Evolutionary conservation across 202 grass and related monocot genomes (phyloP), one percentile per base, ranked within the genome.

Genomic region (Musa balbisiana): DNA sequence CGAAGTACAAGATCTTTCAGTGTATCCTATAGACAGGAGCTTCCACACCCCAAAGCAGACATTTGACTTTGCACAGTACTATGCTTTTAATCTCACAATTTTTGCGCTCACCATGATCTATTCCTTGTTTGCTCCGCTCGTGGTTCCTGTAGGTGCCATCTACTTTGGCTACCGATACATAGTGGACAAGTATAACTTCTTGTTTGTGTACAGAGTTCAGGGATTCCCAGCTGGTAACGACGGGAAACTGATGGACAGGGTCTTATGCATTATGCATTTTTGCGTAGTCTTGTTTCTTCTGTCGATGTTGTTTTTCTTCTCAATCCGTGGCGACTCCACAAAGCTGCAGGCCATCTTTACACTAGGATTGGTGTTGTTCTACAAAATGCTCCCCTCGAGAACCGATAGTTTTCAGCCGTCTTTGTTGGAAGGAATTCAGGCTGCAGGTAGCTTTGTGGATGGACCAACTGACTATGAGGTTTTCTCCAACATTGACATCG

Each of bases 101-200:
- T 94, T 99, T 76, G 89, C 95, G 19, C 87, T 99, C 87, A 99
- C 95, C 13, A 90, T 99, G 88, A 94, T 99, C 67, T 99, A 99
- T 73, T 99, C 95, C 0, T 59, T 99, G 59, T 99, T 99, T 33
- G 95, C 95, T 52, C 95, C 95, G 0, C 87, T 99, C 0, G 91
- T 94, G 68, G 95, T 99, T 82, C 91, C 87, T 49, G 95, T 99
- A 0, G 95, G 95, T 10, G 95, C 95, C 15, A 76, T 83, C 75
- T 99, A 99, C 84, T 99, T 99, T 83, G 95, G 95, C 50, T 99
- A 99, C 81, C 88, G 95, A 20, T 99, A 99, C 78, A 81, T 94
- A 33, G 95, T 99, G 80, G 91, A 99, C 78, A 99, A 99, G 87
- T 99, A 99, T 75, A 99, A 99, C n/a, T 99, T 99, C 87, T 86